Evolutionary conservation across 768 basidiomycete species (phyloP).

Genomic region (Boletus subparvulus): DNA sequence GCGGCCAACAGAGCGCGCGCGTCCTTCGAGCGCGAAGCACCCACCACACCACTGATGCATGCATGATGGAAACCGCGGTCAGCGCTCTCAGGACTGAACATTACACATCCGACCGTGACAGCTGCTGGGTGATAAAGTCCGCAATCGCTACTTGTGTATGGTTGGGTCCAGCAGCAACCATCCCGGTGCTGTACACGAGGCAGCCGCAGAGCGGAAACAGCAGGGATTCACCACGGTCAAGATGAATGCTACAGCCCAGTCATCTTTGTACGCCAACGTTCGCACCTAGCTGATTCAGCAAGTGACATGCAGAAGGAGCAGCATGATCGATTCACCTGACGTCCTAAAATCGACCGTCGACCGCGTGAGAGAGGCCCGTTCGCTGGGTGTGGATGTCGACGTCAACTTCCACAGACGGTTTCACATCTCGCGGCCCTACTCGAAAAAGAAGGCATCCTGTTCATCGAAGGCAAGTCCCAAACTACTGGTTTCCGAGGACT

Average conservation of each 20-base stretch:
- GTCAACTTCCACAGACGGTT: slow-evolving; percentile 71
- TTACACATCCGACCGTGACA: slow-evolving; percentile 67
- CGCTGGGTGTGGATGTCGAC: slow-evolving; percentile 61
- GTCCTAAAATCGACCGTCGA: slow-evolving; percentile 50
- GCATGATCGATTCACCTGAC: slow-evolving; percentile 61
- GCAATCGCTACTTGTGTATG: slow-evolving; percentile 59
- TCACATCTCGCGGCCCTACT: slow-evolving; percentile 64
- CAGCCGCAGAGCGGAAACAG: slow-evolving; percentile 51
- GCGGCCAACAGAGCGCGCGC: no score
- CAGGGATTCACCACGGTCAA: slow-evolving; percentile 72
- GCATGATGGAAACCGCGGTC: slow-evolving; percentile 32
- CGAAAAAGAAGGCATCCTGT: slow-evolving; percentile 58
- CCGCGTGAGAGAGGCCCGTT: slow-evolving; percentile 50
- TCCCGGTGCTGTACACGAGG: no score
- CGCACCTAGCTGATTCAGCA: slow-evolving; percentile 4
- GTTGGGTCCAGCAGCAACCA: slow-evolving; percentile 56
- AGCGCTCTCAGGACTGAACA: slow-evolving; percentile 60
- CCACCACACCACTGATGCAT: neutral
- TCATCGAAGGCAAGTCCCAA: slow-evolving; percentile 38
- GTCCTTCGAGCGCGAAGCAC: no score
- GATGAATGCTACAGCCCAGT: slow-evolving; percentile 64
- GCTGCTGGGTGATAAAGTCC: slow-evolving; percentile 67
- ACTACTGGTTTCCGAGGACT: neutral
- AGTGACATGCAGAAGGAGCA: slow-evolving; percentile 29
- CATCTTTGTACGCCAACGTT: neutral